A percentile compares a stretch with the other conserved stretches of the same genome.
These are phyloP conservation scores for Cyberlindnera mycetangii DNA, from an alignment of 805 yeast species.

Conservation along the genomic window DNA sequence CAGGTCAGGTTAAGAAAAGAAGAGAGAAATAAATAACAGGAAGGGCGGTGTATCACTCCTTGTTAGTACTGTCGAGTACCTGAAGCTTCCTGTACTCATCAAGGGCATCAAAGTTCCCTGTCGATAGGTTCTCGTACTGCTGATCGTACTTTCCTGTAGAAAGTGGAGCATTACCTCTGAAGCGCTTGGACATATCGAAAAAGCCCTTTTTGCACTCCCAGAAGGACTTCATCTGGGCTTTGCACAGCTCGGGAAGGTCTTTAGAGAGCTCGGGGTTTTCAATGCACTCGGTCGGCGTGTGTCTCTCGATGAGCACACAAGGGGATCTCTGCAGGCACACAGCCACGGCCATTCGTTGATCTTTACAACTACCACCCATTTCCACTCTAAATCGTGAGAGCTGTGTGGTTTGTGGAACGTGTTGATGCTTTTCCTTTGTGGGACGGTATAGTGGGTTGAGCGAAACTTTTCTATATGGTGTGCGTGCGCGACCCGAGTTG, in stretches of 20 bases:
- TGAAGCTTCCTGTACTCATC: constrained; percentile 77
- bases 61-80: constrained; percentile 51
- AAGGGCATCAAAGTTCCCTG: constrained; percentile 78
- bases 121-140: constrained; percentile 71
- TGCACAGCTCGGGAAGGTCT: constrained; percentile 84
- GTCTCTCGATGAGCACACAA: constrained; percentile 85
- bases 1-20: not conserved
- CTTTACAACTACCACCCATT: constrained; percentile 63
- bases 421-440: too few relatives aligned
- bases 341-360: constrained; percentile 92
- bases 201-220: constrained; percentile 89
- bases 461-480: constrained; percentile 2
- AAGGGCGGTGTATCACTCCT: constrained; percentile 29
- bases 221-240: constrained; percentile 79
- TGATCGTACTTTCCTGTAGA: constrained; percentile 93
- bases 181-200: constrained; percentile 87
- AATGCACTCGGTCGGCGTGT: constrained; percentile 86
- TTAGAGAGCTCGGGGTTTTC: constrained; percentile 73
- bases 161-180: constrained; percentile 89
- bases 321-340: constrained; percentile 95
- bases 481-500: not conserved
- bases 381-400: too few relatives aligned
- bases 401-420: not conserved
- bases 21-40: not conserved
- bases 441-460: not conserved